Evolutionary conservation across 2,329 filamentous ascomycete species (phyloP), one percentile per base, ranked within the genome.

Genomic region (Colletotrichum ledebouriae): DNA sequence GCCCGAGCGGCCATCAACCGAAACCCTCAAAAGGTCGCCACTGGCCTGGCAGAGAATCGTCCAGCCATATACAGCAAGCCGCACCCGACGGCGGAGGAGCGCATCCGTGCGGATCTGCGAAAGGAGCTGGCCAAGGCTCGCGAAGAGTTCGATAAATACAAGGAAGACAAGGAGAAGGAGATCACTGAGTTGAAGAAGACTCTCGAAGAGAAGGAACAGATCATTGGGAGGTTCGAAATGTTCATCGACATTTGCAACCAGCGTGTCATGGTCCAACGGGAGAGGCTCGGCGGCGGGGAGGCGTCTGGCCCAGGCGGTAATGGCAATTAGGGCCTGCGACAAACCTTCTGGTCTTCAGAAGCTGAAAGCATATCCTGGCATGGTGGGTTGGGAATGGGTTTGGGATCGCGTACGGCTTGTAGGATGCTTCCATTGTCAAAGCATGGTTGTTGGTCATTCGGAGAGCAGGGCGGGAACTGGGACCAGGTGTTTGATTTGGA

Each of bases 241-340:
- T 91, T 91, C 61, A 90, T 91, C 73, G 89, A 91, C 76, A 89
- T 91, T 62, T 90, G 88, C 75, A 91, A 91, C 73, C 84, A 89
- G 75, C 81, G 89, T 57, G 88, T 90, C 70, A 90, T 90, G 82
- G 81, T 89, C 60, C 87, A 89, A 75, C 80, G 87, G 58, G 85
- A 88, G 73, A 82, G 85, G 70, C 79, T 90, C 13, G 69, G 68
- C 13, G 69, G 68, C 4, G 69, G 67, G 4, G 70, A 71, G 37
- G 57, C 34, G 15, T 20, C 47, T 17, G 69, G 69, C 5, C 49
- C 66, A 12, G 52, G 42, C 20, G 62, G 52, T 41, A 55, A 41
- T 41, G 59, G 64, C 25, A 58, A 47, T 13, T 68, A 56, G 61
- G 33, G 7, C n/a, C 13, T 15, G 15, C 1, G 3, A 3, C 33